A percentile compares a stretch with the other conserved stretches of the same genome.
Evolutionary conservation across 805 yeast genomes (phyloP).

Genomic region (Kodamaea nitidulidarum): DNA sequence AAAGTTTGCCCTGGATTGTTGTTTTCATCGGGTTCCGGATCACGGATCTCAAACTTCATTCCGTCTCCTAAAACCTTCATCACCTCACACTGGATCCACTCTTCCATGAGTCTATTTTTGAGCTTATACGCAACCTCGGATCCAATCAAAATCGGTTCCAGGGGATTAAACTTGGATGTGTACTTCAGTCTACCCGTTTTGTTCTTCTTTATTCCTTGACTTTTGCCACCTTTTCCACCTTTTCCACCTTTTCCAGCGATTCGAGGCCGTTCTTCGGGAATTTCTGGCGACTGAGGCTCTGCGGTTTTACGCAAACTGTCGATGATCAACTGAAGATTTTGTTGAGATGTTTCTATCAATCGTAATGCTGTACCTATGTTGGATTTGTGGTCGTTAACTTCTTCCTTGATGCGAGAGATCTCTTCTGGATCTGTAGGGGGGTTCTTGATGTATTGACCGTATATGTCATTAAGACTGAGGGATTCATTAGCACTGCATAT

Average conservation of each 20-base stretch:
- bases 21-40: conserved; percentile 95
- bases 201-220: conserved; percentile 12
- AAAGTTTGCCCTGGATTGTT: conserved; percentile 84
- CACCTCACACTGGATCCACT: conserved; percentile 96
- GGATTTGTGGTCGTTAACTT: conserved; percentile 49
- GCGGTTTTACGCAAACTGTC: conserved; percentile 21
- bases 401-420: conserved; percentile 36
- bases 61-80: conserved; percentile 74
- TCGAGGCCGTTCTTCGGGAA: conserved; percentile 1
- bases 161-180: conserved; percentile 56
- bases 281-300: conserved; percentile 8
- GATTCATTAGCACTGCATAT: conserved; percentile 60
- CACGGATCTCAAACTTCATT: conserved; percentile 75
- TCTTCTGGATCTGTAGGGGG: conserved; percentile 36
- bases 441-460: conserved; percentile 19
- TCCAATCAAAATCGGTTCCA: conserved; percentile 56
- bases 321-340: conserved; percentile 48
- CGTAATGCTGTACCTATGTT: conserved; percentile 50
- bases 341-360: conserved; percentile 34
- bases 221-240: conserved; percentile 10
- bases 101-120: conserved; percentile 67
- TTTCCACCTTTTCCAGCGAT: conserved; percentile 10
- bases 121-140: conserved; percentile 87
- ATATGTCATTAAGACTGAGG: conserved; percentile 43
- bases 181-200: conserved; percentile 44